A percentile compares a stretch with the other conserved stretches of the same genome.
Conservation (phyloP, 2,329 filamentous ascomycete genomes). For the Aspergillus proliferans region DNA sequence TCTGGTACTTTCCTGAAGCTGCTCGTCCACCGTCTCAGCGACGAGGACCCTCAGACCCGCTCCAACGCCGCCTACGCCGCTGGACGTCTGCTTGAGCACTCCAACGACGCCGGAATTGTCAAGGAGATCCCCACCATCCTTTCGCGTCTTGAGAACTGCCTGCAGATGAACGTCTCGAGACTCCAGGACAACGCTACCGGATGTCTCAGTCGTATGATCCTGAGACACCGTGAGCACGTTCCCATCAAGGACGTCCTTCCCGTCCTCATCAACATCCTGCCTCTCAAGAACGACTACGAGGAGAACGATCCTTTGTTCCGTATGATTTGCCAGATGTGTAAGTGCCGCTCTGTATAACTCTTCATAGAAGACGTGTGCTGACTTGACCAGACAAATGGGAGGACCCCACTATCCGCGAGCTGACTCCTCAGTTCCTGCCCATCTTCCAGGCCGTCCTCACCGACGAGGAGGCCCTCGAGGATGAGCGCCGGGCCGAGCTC, state of each 20-base stretch:
- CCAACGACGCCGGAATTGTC: conserved; percentile 64
- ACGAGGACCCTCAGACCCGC: conserved; percentile 86
- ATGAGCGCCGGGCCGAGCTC: conserved; percentile 42
- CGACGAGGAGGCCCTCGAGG: conserved; percentile 42
- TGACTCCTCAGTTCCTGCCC: conserved; percentile 42
- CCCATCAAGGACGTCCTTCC: conserved; percentile 78
- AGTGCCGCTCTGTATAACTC: conserved; percentile 30
- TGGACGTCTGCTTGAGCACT: conserved; percentile 77
- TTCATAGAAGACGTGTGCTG: conserved; percentile 4
- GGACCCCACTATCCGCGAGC: conserved; percentile 39
- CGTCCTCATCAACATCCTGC: conserved; percentile 68
- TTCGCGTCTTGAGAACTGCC: conserved; percentile 75
- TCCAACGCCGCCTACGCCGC: conserved; percentile 92
- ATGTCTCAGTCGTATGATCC: conserved; percentile 86
- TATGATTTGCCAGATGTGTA: conserved; percentile 82
- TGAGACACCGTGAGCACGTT: conserved; percentile 75
- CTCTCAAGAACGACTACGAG: conserved; percentile 87
- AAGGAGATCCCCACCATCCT: conserved; percentile 72
- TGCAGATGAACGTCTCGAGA: conserved; percentile 70
- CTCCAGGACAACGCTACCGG: conserved; percentile 90
- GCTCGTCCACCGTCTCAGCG: conserved; percentile 76
- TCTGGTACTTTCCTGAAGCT: conserved; percentile 71
- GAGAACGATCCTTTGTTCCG: conserved; percentile 92
- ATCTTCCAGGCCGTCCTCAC: conserved; percentile 43
- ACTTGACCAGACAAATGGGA: conserved; percentile 39